A percentile compares a stretch with the other conserved stretches of the same genome.
Conservation (phyloP, 148 eudicot species). For the Nyssa sinensis region DNA sequence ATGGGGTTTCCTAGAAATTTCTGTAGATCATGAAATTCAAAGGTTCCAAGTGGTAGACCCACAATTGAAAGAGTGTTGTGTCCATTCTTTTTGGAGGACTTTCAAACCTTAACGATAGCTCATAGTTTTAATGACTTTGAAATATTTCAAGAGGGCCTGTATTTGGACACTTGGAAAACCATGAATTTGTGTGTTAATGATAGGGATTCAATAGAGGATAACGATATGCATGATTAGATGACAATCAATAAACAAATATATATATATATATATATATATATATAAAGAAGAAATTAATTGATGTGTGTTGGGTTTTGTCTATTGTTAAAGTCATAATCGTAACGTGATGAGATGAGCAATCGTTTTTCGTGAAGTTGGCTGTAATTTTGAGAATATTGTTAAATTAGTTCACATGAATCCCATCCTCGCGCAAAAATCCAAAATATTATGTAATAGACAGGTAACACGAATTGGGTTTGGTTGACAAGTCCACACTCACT, state of each 20-base stretch:
- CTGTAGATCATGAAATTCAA: neutral
- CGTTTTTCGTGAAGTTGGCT: neutral
- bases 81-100: neutral
- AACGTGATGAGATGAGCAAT: too few species aligned
- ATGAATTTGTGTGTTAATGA: neutral
- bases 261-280: too few species aligned
- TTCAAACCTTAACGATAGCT: slow-evolving; percentile 1
- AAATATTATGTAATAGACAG: neutral
- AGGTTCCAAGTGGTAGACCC: neutral
- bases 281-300: too few species aligned
- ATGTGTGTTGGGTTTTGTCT: too few species aligned
- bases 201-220: neutral
- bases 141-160: slow-evolving; percentile 4
- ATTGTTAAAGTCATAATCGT: too few species aligned
- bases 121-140: neutral
- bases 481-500: too few species aligned
- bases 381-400: neutral
- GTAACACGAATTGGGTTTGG: too few species aligned
- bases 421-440: too few species aligned
- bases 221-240: neutral
- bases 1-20: neutral
- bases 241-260: neutral
- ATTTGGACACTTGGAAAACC: slow-evolving; percentile 9
- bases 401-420: slow-evolving; percentile 16
- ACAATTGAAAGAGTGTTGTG: neutral